A percentile compares a stretch with the other conserved stretches of the same genome.
Conservation (phyloP, 2,329 filamentous ascomycete genomes). For the Neonectria sp. region DNA sequence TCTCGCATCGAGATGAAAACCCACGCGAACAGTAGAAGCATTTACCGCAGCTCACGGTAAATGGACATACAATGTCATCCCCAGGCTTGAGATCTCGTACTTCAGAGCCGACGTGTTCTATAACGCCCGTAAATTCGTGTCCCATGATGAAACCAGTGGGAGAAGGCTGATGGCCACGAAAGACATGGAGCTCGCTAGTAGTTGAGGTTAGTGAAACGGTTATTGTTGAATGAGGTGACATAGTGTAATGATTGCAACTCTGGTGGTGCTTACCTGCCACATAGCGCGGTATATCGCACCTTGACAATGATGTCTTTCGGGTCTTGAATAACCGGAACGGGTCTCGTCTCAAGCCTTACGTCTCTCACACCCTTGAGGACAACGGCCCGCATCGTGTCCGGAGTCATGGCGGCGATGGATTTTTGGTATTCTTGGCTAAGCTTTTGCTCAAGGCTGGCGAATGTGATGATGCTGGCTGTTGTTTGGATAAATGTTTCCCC, state of each 20-base stretch:
- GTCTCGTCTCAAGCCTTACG: slow-evolving; percentile 26
- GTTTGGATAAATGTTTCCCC: too few relatives aligned
- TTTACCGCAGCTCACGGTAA: slow-evolving; percentile 37
- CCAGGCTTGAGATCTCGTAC: slow-evolving; percentile 46
- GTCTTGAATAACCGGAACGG: slow-evolving; percentile 21
- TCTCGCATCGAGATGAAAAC: slow-evolving; percentile 33
- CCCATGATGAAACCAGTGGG: slow-evolving; percentile 75
- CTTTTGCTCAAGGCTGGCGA: too few relatives aligned
- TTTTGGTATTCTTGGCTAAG: too few relatives aligned
- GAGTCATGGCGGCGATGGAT: not conserved
- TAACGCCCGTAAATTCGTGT: slow-evolving; percentile 87
- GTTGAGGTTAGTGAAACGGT: too few relatives aligned
- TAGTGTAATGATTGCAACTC: not conserved
- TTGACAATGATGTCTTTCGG: slow-evolving; percentile 28
- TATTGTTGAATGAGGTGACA: not conserved
- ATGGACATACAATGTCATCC: slow-evolving; percentile 32
- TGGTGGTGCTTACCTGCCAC: slow-evolving; percentile 29
- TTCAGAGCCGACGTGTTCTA: slow-evolving; percentile 74
- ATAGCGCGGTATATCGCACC: slow-evolving; percentile 29
- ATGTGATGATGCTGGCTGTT: too few relatives aligned
- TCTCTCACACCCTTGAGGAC: slow-evolving; percentile 31
- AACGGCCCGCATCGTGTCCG: slow-evolving; percentile 29
- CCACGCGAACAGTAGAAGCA: slow-evolving; percentile 35
- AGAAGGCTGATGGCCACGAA: slow-evolving; percentile 83
- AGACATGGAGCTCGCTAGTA: slow-evolving; percentile 79